A percentile compares a stretch with the other conserved stretches of the same genome.
Evolutionary conservation across 2,329 filamentous ascomycete genomes (phyloP).

Genomic region (Camillea tinctor): DNA sequence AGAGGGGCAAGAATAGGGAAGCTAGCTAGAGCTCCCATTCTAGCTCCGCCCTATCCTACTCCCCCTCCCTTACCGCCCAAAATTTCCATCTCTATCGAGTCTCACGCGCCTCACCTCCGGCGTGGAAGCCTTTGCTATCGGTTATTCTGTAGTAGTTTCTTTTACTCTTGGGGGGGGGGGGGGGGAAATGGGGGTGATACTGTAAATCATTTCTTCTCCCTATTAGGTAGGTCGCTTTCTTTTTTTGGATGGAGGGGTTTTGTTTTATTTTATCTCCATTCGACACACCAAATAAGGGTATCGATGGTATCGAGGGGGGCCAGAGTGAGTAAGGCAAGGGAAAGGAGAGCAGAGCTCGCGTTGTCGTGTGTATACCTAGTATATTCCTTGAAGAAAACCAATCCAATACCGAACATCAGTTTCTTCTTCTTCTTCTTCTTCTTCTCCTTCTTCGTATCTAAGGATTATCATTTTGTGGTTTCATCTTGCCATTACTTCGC

Average conservation of each 20-base stretch:
- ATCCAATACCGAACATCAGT: too few species aligned
- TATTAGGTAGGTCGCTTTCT: too few species aligned
- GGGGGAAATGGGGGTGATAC: too few species aligned
- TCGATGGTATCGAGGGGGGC: neutral
- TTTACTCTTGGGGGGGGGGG: too few species aligned
- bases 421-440: too few species aligned
- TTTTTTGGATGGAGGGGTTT: too few species aligned
- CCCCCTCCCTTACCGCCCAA: neutral
- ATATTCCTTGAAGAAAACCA: neutral
- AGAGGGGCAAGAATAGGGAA: neutral
- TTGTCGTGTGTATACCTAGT: too few species aligned
- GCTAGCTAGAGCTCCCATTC: too few species aligned
- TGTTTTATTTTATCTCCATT: too few species aligned
- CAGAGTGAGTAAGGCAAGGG: neutral
- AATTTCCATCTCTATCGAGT: neutral
- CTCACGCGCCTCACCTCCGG: neutral
- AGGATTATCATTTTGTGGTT: neutral
- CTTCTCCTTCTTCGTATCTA: neutral
- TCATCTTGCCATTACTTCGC: neutral
- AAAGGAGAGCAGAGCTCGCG: neutral
- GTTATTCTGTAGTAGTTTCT: neutral
- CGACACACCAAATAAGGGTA: neutral
- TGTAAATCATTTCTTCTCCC: neutral
- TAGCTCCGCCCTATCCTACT: neutral
- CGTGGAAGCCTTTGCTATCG: neutral